A percentile compares a stretch with the other conserved stretches of the same genome.
phyloP scores from a whole-genome alignment of 106 monocot species.

The Platanthera guangdongensis region DNA sequence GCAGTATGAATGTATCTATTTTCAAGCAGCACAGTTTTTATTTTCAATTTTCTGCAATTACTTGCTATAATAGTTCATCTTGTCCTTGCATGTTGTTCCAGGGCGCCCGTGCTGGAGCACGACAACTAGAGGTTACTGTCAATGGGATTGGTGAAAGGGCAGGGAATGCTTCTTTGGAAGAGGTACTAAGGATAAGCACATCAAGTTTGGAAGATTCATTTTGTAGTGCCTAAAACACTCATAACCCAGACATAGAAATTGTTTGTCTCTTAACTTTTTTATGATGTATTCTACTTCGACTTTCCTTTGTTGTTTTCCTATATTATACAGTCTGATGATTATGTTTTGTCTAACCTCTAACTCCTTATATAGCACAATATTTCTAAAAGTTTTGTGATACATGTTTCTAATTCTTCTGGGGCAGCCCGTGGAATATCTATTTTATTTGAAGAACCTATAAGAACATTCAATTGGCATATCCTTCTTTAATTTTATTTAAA shows the following conservation, averaged over 20 bases:
- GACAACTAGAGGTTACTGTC: conserved; percentile 82
- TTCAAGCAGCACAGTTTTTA: neutral
- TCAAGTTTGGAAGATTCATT: neutral
- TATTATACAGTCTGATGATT: neutral
- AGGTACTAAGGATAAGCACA: conserved; percentile 31
- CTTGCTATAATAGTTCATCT: conserved; percentile 9
- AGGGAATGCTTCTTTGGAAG: conserved; percentile 97
- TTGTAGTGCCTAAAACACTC: conserved; percentile 1
- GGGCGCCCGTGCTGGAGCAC: conserved; percentile 82
- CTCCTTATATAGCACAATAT: neutral
- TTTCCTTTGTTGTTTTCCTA: neutral
- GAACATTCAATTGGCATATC: neutral
- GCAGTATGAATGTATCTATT: conserved; percentile 40
- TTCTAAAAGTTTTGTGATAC: neutral
- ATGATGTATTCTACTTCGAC: neutral
- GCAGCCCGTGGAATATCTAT: neutral
- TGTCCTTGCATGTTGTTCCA: conserved; percentile 25
- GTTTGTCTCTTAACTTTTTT: neutral
- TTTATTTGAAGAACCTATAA: neutral
- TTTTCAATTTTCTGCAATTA: neutral
- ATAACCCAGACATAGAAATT: neutral
- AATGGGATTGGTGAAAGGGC: conserved; percentile 99
- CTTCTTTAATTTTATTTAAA: neutral
- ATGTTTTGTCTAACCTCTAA: neutral
- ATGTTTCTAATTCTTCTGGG: neutral